phyloP scores from a whole-genome alignment of 495 filamentous ascomycete species.

The Aspergillus coremiiformis region DNA sequence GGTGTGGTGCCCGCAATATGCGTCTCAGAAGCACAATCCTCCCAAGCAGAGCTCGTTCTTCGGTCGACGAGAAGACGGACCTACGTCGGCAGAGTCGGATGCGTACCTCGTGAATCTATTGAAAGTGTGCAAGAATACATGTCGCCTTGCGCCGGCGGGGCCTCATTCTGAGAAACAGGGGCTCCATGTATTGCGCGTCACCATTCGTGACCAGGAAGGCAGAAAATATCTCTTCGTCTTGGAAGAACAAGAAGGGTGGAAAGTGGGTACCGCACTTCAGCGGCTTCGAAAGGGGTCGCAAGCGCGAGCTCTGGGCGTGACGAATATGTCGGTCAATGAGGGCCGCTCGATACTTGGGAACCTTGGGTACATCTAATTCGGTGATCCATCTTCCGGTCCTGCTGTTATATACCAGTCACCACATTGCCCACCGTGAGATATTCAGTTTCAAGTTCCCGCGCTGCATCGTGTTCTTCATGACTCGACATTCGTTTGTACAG shows the following conservation, averaged over 20 bases:
- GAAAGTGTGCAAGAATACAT: conserved; percentile 55
- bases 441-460: conserved; percentile 1
- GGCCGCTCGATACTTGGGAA: conserved; percentile 12
- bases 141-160: conserved; percentile 39
- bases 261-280: conserved; percentile 76
- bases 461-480: not conserved
- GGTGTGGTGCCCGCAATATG: conserved; percentile 67
- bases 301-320: conserved; percentile 57
- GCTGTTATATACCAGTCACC: not conserved
- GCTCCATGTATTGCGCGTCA: conserved; percentile 75
- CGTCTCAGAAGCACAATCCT: conserved; percentile 13
- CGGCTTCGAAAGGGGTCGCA: conserved; percentile 64
- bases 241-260: conserved; percentile 82
- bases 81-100: conserved; percentile 57
- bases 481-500: conserved; percentile 5
- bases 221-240: conserved; percentile 79
- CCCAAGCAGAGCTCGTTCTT: conserved; percentile 28
- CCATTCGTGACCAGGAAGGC: conserved; percentile 73
- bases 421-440: not conserved
- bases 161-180: conserved; percentile 18
- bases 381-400: not conserved
- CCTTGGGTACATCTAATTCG: conserved; percentile 11
- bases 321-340: conserved; percentile 12
- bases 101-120: conserved; percentile 50
- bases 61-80: conserved; percentile 27